Evolutionary conservation across 495 filamentous ascomycete genomes (phyloP), one percentile per base, ranked within the genome.

Genomic region (Daldinia childiae): DNA sequence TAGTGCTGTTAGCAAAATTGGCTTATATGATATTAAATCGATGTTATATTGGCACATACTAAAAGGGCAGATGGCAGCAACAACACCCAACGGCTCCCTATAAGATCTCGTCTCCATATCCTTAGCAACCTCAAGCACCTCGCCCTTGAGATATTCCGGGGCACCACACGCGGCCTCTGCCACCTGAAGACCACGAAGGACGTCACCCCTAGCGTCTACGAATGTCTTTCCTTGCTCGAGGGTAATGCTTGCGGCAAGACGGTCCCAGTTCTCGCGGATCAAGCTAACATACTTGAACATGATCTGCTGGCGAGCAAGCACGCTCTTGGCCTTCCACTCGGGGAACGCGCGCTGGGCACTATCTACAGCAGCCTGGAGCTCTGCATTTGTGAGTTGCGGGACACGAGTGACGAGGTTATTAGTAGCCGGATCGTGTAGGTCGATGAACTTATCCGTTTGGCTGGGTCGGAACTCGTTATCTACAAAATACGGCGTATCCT

Each of bases 191-290:
- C 95, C 95, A 60, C 95, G 88, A 63, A 99, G 88, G 15, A 99
- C 95, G 81, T 99, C 95, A 62, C 95, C 95, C 81, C 87, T 92
- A 57, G 95, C 94, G 82, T 99, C 95, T 60, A 92, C 92, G 80
- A 98, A 93, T 3, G 96, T 98, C 87, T 99, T 99, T 74, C 95
- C 95, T 83, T 99, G 95, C 84, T 99, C 95, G 56, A 98, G 85
- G 17, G 95, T 98, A 77, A 99, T 99, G 77, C 90, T 95, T 4
- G 95, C 93, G 17, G 95, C 96, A 68, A 99, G 80, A 38, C 95
- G 87, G 79, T 99, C 95, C 96, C 95, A 98, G 83, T 99, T 89
- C 76, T 94, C 89, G 45, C 95, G 88, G 79, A 99, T 97, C 77
- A 99, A 82, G 54, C 82, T 87, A 38, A 95, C 92, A 76, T 93